Base-by-base conservation (phyloP, 441 rosid species). In the Melastoma candidum region DNA sequence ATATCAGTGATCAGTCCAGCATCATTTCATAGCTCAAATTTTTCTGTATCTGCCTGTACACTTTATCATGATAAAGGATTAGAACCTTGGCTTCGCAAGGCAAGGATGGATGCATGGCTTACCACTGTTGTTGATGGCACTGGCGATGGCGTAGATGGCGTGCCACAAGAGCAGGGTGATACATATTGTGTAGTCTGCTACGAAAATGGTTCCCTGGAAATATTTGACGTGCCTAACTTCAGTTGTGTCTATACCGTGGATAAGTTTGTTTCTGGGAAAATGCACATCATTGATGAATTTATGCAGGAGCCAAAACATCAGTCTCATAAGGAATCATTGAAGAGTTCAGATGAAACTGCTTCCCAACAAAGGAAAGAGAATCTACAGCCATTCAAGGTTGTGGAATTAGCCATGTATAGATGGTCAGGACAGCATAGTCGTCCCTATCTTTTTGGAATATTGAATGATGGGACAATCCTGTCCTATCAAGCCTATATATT, bases 21-120 rank as follows among this genome's bases (percentile, higher is more conserved):
- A 64, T 72, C 85, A 64, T 79, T 81, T 70, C 88, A 81, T 56
- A 74, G 81, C 73, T 79, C 78, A 22, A 80, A 72, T 72, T 72
- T 71, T 64, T 65, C 71, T 57, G 77, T 93, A 56, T 75, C 93
- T 63, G 90, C 97, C 46, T 93, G 97, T 75, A 76, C 97, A 49
- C 71, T 93, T 64, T 87, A 87, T 80, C 90, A 87, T 68, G 99
- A 93, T 72, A 84, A 73, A 63, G 99, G 97, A 69, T 89, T 93
- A 56, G 94, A 87, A 56, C 89, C 96, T 59, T 89, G 97, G 99
- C 84, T 93, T 47, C 76, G 95, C 64, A 93, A 89, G 82, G 79
- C 96, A 54, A 93, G 90, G 70, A 76, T 90, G 22, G 97, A 89
- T 74, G 96, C 99, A 60, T 93, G 99, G 99, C 95, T 93, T 73